phyloP scores from a whole-genome alignment of 2,329 filamentous ascomycete species.

The Curvularia spicifera region DNA sequence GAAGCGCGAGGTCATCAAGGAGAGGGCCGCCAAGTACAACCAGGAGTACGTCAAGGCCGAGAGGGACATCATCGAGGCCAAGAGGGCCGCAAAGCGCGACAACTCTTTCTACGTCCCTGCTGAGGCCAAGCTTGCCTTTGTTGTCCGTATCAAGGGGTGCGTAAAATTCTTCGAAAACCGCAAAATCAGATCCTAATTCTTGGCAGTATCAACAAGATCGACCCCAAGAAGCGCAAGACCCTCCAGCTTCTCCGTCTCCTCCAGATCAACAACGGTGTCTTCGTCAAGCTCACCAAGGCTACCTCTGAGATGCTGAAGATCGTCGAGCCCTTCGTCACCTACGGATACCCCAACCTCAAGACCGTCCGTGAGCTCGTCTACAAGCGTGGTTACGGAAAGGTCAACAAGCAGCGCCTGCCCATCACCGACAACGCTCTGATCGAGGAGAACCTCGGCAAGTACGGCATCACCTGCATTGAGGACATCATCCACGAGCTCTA shows the following conservation, averaged over 20 bases:
- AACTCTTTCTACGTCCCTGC: constrained; percentile 94
- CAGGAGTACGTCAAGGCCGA: constrained; percentile 97
- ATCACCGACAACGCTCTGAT: constrained; percentile 98
- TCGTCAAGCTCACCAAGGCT: constrained; percentile 97
- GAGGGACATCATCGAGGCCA: constrained; percentile 97
- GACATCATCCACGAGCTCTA: constrained; percentile 98
- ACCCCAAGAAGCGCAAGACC: constrained; percentile 99
- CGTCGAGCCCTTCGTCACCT: constrained; percentile 98
- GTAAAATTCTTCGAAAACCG: constrained; percentile 32
- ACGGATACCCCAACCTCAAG: constrained; percentile 99
- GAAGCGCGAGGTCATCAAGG: constrained; percentile 99
- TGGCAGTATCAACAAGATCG: constrained; percentile 99
- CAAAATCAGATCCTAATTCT: constrained; percentile 11
- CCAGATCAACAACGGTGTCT: constrained; percentile 99
- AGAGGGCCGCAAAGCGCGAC: constrained; percentile 86
- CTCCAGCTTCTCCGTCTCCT: constrained; percentile 99
- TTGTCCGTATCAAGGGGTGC: constrained; percentile 98
- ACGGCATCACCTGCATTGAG: constrained; percentile 94
- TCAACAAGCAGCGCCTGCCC: constrained; percentile 97
- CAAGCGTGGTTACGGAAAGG: constrained; percentile 97
- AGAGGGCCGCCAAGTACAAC: constrained; percentile 99
- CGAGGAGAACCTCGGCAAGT: constrained; percentile 95
- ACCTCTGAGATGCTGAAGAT: constrained; percentile 95
- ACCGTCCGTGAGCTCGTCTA: constrained; percentile 98
- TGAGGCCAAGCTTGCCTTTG: constrained; percentile 96